phyloP scores from a whole-genome alignment of 2,329 filamentous ascomycete genomes.

The Annulohypoxylon truncatum region DNA sequence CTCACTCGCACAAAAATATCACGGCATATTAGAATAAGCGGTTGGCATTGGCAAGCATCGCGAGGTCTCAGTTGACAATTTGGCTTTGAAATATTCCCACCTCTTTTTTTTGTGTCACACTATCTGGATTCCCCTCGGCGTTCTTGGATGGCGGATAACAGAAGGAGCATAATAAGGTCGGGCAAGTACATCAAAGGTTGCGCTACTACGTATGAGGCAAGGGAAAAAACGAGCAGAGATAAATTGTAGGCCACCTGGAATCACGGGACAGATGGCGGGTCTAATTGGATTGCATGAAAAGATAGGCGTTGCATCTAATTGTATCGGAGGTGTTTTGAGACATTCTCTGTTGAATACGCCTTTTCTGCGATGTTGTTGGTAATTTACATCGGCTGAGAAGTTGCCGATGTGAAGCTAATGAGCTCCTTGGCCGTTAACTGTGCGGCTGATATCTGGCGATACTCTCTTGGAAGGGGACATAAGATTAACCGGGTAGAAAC shows the following conservation, averaged over 20 bases:
- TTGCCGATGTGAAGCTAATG: background rate
- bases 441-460: background rate
- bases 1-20: conserved; percentile 16
- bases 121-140: conserved; percentile 8
- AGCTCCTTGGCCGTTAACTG: background rate
- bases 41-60: conserved; percentile 26
- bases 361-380: conserved; percentile 2
- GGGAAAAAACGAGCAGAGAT: conserved; percentile 9
- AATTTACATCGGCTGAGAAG: conserved; percentile 2
- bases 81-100: conserved; percentile 8
- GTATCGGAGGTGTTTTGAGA: conserved; percentile 6
- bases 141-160: conserved; percentile 8
- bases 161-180: conserved; percentile 18
- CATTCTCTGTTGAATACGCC: conserved; percentile 3
- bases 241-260: conserved; percentile 23
- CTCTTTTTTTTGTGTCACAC: conserved; percentile 15
- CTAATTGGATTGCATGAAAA: conserved; percentile 32
- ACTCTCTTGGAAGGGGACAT: background rate
- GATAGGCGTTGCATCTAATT: conserved; percentile 20
- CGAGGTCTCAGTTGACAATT: conserved; percentile 17
- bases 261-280: conserved; percentile 21
- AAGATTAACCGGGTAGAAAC: background rate
- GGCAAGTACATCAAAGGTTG: conserved; percentile 3
- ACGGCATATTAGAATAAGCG: conserved; percentile 26
- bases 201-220: background rate